Percentiles rank a stretch among this genome's conserved stretches.
Conservation (phyloP, 208 protist genomes). For the Leishmania turanica region DNA sequence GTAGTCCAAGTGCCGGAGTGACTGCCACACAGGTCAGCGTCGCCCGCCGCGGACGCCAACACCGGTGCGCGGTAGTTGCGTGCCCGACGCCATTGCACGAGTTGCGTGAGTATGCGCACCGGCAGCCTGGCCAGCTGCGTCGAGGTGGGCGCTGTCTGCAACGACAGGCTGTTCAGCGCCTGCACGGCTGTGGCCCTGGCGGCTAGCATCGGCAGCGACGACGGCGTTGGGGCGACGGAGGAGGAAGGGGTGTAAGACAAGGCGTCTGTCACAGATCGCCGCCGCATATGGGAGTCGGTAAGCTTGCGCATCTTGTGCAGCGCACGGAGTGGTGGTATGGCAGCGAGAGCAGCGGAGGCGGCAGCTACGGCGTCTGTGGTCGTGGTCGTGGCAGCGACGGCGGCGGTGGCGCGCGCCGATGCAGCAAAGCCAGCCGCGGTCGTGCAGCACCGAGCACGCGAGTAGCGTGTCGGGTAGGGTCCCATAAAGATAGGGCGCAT, state of each 20-base stretch:
- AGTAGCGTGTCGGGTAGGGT: conserved; percentile 1
- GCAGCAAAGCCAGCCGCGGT: not conserved
- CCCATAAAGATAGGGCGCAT: conserved; percentile 15
- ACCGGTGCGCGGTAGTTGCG: conserved; percentile 7
- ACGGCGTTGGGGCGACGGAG: not conserved
- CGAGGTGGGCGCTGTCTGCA: not conserved
- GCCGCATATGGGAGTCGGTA: not conserved
- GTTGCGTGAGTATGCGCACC: conserved; percentile 11
- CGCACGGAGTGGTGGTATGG: conserved; percentile 1
- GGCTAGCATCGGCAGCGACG: not conserved
- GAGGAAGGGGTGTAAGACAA: not conserved
- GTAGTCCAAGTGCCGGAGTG: not conserved
- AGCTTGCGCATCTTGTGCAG: not conserved
- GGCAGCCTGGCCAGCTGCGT: conserved; percentile 16
- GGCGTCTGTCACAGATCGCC: no score
- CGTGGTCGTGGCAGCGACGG: not conserved
- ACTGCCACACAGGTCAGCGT: not conserved
- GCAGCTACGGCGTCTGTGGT: conserved; percentile 6
- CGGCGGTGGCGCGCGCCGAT: not conserved
- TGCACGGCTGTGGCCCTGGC: not conserved
- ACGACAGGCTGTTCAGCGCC: not conserved
- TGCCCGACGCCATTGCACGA: conserved; percentile 12
- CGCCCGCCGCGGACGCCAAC: no score
- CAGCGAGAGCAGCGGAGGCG: not conserved
- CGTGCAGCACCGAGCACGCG: conserved; percentile 2